Percentiles rank a stretch among this genome's conserved stretches.
phyloP scores from a whole-genome alignment of 768 basidiomycete genomes.

The Boletus insuetus region DNA sequence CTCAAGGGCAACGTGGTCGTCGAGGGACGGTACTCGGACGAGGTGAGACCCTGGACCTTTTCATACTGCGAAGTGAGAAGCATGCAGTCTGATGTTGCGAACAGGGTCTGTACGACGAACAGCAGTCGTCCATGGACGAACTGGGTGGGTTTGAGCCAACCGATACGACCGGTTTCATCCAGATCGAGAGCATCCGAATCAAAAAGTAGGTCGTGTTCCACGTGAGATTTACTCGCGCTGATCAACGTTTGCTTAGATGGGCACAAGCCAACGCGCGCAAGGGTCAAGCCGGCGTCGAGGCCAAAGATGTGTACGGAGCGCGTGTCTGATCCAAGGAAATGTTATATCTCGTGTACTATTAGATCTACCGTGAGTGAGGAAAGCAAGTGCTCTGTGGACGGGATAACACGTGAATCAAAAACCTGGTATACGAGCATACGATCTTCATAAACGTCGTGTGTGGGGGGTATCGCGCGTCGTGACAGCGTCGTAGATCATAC shows the following conservation, averaged over 20 bases:
- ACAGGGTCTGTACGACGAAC: conserved; percentile 92
- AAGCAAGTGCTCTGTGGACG: not conserved
- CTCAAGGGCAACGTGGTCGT: conserved; percentile 97
- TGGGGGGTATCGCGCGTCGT: conserved; percentile 6
- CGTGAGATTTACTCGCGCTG: not conserved
- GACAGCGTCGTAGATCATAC: not conserved
- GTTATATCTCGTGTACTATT: not conserved
- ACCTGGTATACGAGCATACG: not conserved
- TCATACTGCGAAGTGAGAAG: no score
- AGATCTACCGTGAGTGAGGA: not conserved
- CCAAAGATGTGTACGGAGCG: conserved; percentile 77
- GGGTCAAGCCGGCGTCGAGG: conserved; percentile 74
- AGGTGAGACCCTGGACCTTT: conserved; percentile 44
- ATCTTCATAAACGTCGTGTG: not conserved
- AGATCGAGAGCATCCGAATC: conserved; percentile 95
- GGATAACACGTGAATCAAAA: no score
- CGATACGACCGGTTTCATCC: conserved; percentile 94
- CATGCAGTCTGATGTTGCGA: not conserved
- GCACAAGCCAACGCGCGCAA: conserved; percentile 83
- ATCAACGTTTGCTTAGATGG: conserved; percentile 51
- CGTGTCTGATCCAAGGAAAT: conserved; percentile 40
- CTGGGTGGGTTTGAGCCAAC: conserved; percentile 97
- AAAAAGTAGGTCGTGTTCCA: conserved; percentile 68
- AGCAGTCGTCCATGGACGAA: conserved; percentile 97
- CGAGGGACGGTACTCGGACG: conserved; percentile 86